Evolutionary conservation across 768 basidiomycete genomes (phyloP).

Genomic region (Scleroderma citrinum): DNA sequence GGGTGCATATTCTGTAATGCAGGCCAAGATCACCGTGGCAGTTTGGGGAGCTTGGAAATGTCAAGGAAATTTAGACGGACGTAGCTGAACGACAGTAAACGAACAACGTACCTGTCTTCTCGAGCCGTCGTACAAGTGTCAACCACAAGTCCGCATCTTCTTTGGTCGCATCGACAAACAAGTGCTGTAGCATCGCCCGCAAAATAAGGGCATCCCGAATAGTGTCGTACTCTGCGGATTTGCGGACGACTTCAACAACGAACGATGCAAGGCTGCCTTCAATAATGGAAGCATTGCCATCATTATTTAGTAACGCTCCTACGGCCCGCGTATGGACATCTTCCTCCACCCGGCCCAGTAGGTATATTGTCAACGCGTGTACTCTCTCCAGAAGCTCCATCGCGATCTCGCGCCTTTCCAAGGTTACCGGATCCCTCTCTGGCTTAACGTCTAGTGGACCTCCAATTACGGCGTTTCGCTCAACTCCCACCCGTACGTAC

Average conservation of each 20-base stretch:
- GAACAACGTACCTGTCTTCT: slow-evolving; percentile 49
- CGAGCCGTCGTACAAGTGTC: slow-evolving; percentile 54
- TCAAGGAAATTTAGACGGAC: background rate
- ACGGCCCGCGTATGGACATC: slow-evolving; percentile 46
- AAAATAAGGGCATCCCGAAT: slow-evolving; percentile 56
- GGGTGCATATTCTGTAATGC: slow-evolving; percentile 53
- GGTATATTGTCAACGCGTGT: slow-evolving; percentile 55
- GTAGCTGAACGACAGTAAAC: background rate
- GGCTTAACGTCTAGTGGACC: background rate
- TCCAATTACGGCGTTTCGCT: slow-evolving; percentile 45
- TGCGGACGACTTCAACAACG: slow-evolving; percentile 27
- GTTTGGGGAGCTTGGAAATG: slow-evolving; percentile 56
- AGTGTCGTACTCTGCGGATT: slow-evolving; percentile 35
- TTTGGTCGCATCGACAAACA: slow-evolving; percentile 51
- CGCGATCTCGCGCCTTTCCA: slow-evolving; percentile 21
- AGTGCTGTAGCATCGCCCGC: slow-evolving; percentile 50
- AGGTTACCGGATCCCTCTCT: background rate
- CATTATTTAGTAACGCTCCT: slow-evolving; percentile 25
- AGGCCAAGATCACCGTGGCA: slow-evolving; percentile 57
- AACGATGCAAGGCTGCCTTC: slow-evolving; percentile 24
- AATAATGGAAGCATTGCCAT: slow-evolving; percentile 8
- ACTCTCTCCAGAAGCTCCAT: slow-evolving; percentile 37
- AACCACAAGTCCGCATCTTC: slow-evolving; percentile 79
- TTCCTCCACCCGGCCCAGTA: slow-evolving; percentile 44
- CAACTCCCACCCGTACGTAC: slow-evolving; percentile 45